These are phyloP conservation scores for Neurospora sp. DNA, from an alignment of 495 filamentous ascomycete species.

Conservation along the genomic window DNA sequence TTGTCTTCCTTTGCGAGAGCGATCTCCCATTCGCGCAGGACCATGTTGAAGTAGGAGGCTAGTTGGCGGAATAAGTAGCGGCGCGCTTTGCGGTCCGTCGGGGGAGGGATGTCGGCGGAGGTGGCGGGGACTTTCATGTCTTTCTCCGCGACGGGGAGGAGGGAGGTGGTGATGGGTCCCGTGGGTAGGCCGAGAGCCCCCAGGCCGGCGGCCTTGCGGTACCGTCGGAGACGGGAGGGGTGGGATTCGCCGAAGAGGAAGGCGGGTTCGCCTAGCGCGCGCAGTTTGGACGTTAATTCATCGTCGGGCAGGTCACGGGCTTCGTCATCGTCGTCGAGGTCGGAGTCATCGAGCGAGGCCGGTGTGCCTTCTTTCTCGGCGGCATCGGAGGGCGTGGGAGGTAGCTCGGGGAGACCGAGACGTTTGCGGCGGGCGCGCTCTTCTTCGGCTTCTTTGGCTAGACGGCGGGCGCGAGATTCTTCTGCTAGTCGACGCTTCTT, in stretches of 20 bases:
- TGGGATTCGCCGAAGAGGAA: constrained; percentile 79
- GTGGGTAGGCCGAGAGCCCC: constrained; percentile 40
- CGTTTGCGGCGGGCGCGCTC: constrained; percentile 38
- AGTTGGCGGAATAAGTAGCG: constrained; percentile 75
- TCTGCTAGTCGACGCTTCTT: constrained; percentile 74
- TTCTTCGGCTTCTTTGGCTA: constrained; percentile 56
- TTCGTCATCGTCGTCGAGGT: constrained; percentile 32
- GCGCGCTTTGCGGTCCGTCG: constrained; percentile 42
- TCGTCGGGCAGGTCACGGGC: constrained; percentile 47
- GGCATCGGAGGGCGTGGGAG: constrained; percentile 20
- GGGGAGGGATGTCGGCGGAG: constrained; percentile 45
- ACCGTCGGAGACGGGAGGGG: constrained; percentile 53
- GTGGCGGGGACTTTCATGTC: constrained; percentile 72
- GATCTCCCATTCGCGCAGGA: constrained; percentile 75
- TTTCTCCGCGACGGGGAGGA: constrained; percentile 65
- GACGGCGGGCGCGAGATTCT: constrained; percentile 56
- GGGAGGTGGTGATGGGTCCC: constrained; percentile 54
- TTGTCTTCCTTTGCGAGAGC: constrained; percentile 64
- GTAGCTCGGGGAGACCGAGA: constrained; percentile 60
- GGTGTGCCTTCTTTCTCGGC: constrained; percentile 3
- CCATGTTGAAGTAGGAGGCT: constrained; percentile 85
- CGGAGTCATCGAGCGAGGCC: constrained; percentile 25
- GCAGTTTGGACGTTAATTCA: constrained; percentile 55
- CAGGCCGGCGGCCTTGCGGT: constrained; percentile 30
- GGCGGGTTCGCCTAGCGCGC: constrained; percentile 61